Evolutionary conservation across 2,329 filamentous ascomycete species (phyloP).

Genomic region (Diaporthe aspalathi): DNA sequence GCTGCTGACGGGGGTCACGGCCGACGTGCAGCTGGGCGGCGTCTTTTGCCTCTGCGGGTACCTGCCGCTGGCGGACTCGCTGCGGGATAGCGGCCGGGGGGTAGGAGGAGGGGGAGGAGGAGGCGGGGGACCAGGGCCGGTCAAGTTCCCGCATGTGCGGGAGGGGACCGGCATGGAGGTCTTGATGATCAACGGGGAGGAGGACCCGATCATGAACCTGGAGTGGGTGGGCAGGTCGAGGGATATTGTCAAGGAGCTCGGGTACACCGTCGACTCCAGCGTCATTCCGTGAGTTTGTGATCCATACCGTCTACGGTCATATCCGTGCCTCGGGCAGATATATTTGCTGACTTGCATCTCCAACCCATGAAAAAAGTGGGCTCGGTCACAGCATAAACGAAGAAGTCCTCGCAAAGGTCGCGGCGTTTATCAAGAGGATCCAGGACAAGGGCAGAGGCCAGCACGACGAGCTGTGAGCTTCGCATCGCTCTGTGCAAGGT

Average conservation of each 20-base stretch:
- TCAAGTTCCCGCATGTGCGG: conserved; percentile 13
- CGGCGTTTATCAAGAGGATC: conserved; percentile 10
- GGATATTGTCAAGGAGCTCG: conserved; percentile 4
- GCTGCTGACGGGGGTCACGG: conserved; percentile 26
- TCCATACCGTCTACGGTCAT: neutral
- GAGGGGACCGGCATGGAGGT: conserved; percentile 6
- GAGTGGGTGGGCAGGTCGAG: conserved; percentile 30
- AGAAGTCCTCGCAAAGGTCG: conserved; percentile 14
- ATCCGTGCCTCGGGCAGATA: neutral
- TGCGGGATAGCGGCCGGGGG: neutral
- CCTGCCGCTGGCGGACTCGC: conserved; percentile 20
- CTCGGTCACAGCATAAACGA: conserved; percentile 31
- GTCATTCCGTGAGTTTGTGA: conserved; percentile 19
- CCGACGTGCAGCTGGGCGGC: conserved; percentile 6
- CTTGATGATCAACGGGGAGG: conserved; percentile 22
- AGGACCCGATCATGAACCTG: conserved; percentile 23
- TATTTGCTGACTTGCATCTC: neutral
- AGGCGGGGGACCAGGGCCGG: neutral
- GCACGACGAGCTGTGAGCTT: conserved; percentile 27
- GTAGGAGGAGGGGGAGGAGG: too few species aligned
- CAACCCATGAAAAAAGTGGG: neutral
- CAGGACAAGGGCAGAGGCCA: neutral
- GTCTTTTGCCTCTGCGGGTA: conserved; percentile 30
- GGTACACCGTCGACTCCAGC: conserved; percentile 26
- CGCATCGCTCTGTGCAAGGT: neutral